A percentile compares a stretch with the other conserved stretches of the same genome.
Conservation (phyloP, 768 basidiomycete genomes). For the Nevesoporus exiguus region DNA sequence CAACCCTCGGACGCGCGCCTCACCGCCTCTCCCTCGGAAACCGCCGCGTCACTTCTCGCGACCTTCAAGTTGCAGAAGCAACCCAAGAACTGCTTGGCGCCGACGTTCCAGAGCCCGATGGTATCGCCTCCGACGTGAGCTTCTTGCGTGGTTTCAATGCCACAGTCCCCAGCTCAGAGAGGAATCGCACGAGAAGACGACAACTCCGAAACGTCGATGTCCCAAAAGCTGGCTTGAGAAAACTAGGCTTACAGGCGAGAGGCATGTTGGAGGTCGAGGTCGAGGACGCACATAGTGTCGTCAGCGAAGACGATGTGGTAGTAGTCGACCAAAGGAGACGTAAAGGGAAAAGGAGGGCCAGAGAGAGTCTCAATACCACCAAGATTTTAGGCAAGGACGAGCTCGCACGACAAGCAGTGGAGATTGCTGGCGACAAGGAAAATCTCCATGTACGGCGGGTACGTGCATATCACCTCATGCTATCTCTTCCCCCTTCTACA, state of each 20-base stretch:
- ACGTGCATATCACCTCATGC: conserved; percentile 11
- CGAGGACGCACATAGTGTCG: conserved; percentile 55
- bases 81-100: conserved; percentile 69
- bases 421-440: conserved; percentile 89
- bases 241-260: conserved; percentile 72
- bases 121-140: conserved; percentile 69
- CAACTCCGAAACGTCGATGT: conserved; percentile 79
- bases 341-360: conserved; percentile 45
- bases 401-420: conserved; percentile 74
- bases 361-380: conserved; percentile 64
- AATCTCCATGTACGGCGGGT: conserved; percentile 88
- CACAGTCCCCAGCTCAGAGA: conserved; percentile 87
- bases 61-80: conserved; percentile 80
- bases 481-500: conserved; percentile 5
- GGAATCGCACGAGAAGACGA: conserved; percentile 68
- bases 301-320: conserved; percentile 77
- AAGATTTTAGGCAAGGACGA: conserved; percentile 83
- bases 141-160: conserved; percentile 91
- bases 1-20: conserved; percentile 76
- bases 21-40: conserved; percentile 61
- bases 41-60: conserved; percentile 74
- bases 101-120: conserved; percentile 72
- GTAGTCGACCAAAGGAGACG: conserved; percentile 41
- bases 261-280: conserved; percentile 58
- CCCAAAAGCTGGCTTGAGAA: conserved; percentile 73